Evolutionary conservation across 1,139 yeast genomes (phyloP).

Genomic region (Saccharomyces hybrid): DNA sequence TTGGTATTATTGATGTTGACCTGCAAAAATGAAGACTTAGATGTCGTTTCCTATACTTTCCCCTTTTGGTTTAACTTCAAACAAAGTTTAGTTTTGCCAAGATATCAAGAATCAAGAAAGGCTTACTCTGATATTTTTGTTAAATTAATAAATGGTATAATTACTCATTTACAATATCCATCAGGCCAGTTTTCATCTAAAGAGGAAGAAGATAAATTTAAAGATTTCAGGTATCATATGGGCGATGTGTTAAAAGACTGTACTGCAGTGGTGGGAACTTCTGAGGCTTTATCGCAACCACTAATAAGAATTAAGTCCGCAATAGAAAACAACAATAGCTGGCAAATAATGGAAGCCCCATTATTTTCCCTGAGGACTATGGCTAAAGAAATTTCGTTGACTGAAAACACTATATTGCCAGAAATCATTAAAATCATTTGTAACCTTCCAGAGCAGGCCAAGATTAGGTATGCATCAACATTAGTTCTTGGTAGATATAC

Average conservation of each 20-base stretch:
- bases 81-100: slow-evolving; percentile 57
- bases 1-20: slow-evolving; percentile 47
- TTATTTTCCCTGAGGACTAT: slow-evolving; percentile 84
- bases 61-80: slow-evolving; percentile 85
- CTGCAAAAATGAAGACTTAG: slow-evolving; percentile 52
- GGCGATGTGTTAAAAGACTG: slow-evolving; percentile 95
- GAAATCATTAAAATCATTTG: slow-evolving; percentile 48
- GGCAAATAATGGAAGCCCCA: slow-evolving; percentile 92
- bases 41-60: slow-evolving; percentile 83
- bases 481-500: slow-evolving; percentile 90
- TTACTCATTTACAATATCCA: slow-evolving; percentile 74
- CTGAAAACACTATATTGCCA: slow-evolving; percentile 66
- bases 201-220: slow-evolving; percentile 88
- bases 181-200: slow-evolving; percentile 34
- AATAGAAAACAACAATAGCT: slow-evolving; percentile 29
- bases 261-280: slow-evolving; percentile 80
- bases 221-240: slow-evolving; percentile 91
- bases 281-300: slow-evolving; percentile 48
- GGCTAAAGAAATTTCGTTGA: slow-evolving; percentile 81
- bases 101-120: slow-evolving; percentile 53
- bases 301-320: slow-evolving; percentile 27
- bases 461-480: slow-evolving; percentile 86
- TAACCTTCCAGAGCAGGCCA: slow-evolving; percentile 76
- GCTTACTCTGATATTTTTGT: slow-evolving; percentile 53
- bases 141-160: slow-evolving; percentile 58